Evolutionary conservation across 31 red algal genomes (phyloP).

Genomic region (Endocladia muricata): DNA sequence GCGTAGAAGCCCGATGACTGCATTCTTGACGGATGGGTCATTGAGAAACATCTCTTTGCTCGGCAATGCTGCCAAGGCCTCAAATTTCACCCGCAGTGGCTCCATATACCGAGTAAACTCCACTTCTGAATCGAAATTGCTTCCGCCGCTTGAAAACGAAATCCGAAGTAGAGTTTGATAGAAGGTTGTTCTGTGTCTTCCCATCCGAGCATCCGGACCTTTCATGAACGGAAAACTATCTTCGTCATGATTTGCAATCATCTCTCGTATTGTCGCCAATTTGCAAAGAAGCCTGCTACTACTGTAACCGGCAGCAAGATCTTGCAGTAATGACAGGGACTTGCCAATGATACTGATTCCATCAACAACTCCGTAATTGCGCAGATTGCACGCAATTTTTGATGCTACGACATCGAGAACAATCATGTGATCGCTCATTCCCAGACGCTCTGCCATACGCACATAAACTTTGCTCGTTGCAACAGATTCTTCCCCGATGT

Average conservation of each 20-base stretch:
- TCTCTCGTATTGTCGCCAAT: slow-evolving; percentile 68
- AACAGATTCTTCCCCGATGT: slow-evolving; percentile 88
- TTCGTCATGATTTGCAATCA: slow-evolving; percentile 82
- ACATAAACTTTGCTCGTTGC: slow-evolving; percentile 82
- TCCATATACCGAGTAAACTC: slow-evolving; percentile 83
- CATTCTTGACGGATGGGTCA: slow-evolving; percentile 44
- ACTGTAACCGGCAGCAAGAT: slow-evolving; percentile 82
- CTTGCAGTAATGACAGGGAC: slow-evolving; percentile 69
- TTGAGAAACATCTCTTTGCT: slow-evolving; percentile 59
- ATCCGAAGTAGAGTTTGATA: slow-evolving; percentile 72
- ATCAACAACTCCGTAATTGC: slow-evolving; percentile 72
- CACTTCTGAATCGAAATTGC: slow-evolving; percentile 59
- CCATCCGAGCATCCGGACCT: slow-evolving; percentile 79
- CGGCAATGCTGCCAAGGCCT: slow-evolving; percentile 43
- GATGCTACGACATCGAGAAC: slow-evolving; percentile 86
- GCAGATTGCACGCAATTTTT: slow-evolving; percentile 83
- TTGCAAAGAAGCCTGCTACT: slow-evolving; percentile 74
- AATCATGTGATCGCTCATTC: slow-evolving; percentile 85
- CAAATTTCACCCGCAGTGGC: slow-evolving; percentile 65
- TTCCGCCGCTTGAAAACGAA: slow-evolving; percentile 57
- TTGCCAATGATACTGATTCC: slow-evolving; percentile 73
- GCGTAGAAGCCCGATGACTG: slow-evolving; percentile 73
- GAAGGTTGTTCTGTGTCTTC: slow-evolving; percentile 80
- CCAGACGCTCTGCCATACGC: slow-evolving; percentile 74
- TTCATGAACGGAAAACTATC: slow-evolving; percentile 89